A percentile compares a stretch with the other conserved stretches of the same genome.
phyloP scores from a whole-genome alignment of 139 green algal species.

The Volvox africanus region DNA sequence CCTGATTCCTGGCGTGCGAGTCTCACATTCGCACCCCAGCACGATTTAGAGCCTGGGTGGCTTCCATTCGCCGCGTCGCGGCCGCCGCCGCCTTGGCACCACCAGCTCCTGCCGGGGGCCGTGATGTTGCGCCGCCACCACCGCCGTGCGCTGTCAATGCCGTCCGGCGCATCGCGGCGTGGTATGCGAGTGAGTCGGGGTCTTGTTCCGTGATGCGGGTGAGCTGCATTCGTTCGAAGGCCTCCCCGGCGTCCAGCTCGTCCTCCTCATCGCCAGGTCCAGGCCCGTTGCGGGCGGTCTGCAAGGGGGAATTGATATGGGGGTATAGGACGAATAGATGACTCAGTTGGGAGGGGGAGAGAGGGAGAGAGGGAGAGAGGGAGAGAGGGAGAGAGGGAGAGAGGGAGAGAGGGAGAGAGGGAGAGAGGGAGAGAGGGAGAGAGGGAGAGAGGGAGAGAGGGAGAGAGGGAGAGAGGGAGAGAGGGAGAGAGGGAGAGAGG shows the following conservation, averaged over 20 bases:
- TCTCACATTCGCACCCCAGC: no score
- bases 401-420: no score
- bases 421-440: no score
- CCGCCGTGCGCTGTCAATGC: neutral
- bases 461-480: no score
- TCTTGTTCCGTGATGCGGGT: conserved; percentile 60
- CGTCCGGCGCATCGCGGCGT: conserved; percentile 36
- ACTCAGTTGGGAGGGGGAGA: no score
- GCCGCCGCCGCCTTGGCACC: conserved; percentile 42
- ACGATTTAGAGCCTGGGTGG: neutral
- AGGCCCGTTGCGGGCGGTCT: neutral
- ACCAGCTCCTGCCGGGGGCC: neutral
- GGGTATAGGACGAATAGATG: no score
- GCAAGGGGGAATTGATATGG: neutral
- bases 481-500: no score
- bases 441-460: no score
- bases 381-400: no score
- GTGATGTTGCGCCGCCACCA: neutral
- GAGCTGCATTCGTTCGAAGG: conserved; percentile 78
- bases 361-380: no score
- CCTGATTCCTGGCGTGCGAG: no score
- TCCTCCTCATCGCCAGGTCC: conserved; percentile 45
- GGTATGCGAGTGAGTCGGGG: conserved; percentile 69
- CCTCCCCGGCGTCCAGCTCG: conserved; percentile 70
- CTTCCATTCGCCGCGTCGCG: conserved; percentile 30